These are phyloP conservation scores for Trichoderma harzianum DNA, from an alignment of 2,329 filamentous ascomycete species.

Conservation along the genomic window DNA sequence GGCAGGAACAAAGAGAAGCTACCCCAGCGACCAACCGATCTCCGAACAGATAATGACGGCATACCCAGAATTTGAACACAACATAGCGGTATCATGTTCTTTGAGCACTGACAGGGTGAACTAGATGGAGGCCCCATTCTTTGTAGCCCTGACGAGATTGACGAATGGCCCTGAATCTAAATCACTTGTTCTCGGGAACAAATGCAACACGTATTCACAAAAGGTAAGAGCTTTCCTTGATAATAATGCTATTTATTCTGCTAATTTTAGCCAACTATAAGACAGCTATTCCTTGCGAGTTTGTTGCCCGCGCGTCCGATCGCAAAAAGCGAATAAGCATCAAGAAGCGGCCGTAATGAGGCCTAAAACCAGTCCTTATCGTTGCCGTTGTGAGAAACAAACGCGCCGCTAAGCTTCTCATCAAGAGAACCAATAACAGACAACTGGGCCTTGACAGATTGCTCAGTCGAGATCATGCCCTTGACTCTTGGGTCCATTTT, in stretches of 20 bases:
- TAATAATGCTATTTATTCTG: neutral
- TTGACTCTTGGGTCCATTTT: neutral
- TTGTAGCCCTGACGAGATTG: rapidly evolving
- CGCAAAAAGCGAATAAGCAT: neutral
- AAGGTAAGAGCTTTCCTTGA: neutral
- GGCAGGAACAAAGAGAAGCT: neutral
- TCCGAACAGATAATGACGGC: neutral
- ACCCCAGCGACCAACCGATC: neutral
- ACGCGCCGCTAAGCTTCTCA: neutral
- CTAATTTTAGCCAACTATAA: neutral
- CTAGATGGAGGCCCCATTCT: neutral
- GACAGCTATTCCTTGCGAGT: neutral
- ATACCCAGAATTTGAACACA: neutral
- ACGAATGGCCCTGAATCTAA: neutral
- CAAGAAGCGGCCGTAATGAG: neutral
- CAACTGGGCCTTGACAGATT: neutral
- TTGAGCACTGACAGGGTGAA: neutral
- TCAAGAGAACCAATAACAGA: neutral
- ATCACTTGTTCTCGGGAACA: neutral
- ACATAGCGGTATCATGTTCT: neutral
- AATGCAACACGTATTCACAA: neutral
- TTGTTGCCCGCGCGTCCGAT: neutral
- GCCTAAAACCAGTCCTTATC: neutral
- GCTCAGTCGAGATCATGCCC: neutral
- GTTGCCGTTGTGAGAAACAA: neutral